Conservation (phyloP, 2,329 filamentous ascomycete species). For the Lecanicillium sp. region DNA sequence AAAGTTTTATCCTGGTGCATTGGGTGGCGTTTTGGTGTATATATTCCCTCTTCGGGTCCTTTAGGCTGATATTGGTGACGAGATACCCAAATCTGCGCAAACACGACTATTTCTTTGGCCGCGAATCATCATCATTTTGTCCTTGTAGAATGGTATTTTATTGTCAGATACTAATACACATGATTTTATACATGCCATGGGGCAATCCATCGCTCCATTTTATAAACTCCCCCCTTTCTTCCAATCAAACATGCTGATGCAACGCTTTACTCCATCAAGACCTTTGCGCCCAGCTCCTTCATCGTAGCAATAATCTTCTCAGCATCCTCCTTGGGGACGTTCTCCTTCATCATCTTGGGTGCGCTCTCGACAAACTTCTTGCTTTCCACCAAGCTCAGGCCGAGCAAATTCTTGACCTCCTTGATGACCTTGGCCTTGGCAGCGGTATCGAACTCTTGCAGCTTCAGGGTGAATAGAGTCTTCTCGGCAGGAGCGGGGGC, state of each 20-base stretch:
- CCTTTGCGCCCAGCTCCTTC: slow-evolving; percentile 87
- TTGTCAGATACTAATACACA: slow-evolving; percentile 23
- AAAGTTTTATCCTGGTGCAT: slow-evolving; percentile 9
- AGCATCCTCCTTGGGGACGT: slow-evolving; percentile 94
- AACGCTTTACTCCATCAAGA: slow-evolving; percentile 71
- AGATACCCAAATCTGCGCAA: background rate
- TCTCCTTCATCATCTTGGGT: slow-evolving; percentile 98
- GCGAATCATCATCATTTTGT: background rate
- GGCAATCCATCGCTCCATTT: slow-evolving; percentile 7
- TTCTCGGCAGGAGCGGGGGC: slow-evolving; percentile 88
- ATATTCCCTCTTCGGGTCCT: slow-evolving; percentile 9
- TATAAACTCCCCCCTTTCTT: too few relatives aligned
- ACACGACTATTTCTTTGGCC: background rate
- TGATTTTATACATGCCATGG: slow-evolving; percentile 14
- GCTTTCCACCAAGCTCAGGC: slow-evolving; percentile 92
- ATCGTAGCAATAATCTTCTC: slow-evolving; percentile 96
- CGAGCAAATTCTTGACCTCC: slow-evolving; percentile 95
- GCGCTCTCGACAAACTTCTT: slow-evolving; percentile 99
- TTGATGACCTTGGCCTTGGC: slow-evolving; percentile 99
- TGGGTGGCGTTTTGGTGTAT: slow-evolving; percentile 22
- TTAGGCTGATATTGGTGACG: too few relatives aligned
- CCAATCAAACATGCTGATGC: too few relatives aligned
- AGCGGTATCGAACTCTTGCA: slow-evolving; percentile 77
- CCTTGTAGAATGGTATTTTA: slow-evolving; percentile 1
- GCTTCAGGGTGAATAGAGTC: slow-evolving; percentile 94